A percentile compares a stretch with the other conserved stretches of the same genome.
Evolutionary conservation across 805 yeast species (phyloP).

Genomic region (Saturnispora galanensis): DNA sequence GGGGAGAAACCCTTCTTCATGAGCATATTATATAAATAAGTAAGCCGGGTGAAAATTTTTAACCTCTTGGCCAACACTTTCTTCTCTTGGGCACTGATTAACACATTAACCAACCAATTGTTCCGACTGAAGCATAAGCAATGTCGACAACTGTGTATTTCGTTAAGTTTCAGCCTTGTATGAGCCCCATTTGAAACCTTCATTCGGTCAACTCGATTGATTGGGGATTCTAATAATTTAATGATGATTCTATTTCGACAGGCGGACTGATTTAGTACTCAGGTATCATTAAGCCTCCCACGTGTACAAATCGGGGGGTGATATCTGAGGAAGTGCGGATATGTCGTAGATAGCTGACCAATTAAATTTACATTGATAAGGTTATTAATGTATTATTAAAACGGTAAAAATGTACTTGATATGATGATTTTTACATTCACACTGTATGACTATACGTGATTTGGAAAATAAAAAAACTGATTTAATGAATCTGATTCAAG

Average conservation of each 20-base stretch:
- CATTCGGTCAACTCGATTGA: too few species aligned
- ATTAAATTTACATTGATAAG: conserved; percentile 19
- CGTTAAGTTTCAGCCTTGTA: conserved; percentile 60
- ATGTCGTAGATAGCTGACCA: conserved; percentile 33
- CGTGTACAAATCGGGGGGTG: conserved; percentile 46
- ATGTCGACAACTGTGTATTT: conserved; percentile 42
- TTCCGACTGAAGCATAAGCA: conserved; percentile 43
- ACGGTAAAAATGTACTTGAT: conserved; percentile 28
- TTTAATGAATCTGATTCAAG: conserved; percentile 40
- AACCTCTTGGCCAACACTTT: background rate
- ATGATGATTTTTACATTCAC: conserved; percentile 34
- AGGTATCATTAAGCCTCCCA: conserved; percentile 36
- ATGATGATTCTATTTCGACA: conserved; percentile 33
- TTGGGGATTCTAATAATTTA: conserved; percentile 3
- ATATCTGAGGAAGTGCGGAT: conserved; percentile 39
- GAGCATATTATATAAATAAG: too few species aligned
- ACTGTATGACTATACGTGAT: conserved; percentile 42
- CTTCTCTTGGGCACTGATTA: conserved; percentile 32
- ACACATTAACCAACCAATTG: conserved; percentile 41
- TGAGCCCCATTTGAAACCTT: conserved; percentile 27
- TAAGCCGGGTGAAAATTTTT: background rate
- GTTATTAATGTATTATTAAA: conserved; percentile 27
- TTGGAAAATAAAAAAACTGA: conserved; percentile 37
- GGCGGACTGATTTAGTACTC: conserved; percentile 36
- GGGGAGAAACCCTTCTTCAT: background rate